Base-by-base conservation (phyloP, 2,329 filamentous ascomycete genomes). In the Colletotrichum cereale region DNA sequence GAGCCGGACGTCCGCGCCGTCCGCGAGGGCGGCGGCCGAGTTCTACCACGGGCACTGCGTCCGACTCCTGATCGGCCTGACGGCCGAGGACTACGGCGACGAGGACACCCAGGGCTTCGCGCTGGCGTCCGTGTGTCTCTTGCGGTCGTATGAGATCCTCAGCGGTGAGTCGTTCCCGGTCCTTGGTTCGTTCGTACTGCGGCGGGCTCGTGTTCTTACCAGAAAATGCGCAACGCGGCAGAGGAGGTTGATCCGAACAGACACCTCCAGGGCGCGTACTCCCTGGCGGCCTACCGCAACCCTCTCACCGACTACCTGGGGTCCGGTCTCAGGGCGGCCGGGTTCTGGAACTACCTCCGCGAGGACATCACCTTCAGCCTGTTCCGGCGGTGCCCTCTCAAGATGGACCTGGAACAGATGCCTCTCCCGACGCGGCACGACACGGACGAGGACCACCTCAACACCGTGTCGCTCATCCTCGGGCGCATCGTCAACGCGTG, bases 281-380 rank as follows among this genome's bases (percentile, higher is more conserved):
- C 84, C 0, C 77, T 86, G n/a, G 79, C 81, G 1, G 81, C 80
- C 1, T 75, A 78, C 5, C 75, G 77, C 10, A 75, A 42, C 64
- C 66, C 76, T 1, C 67, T 75, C 8, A 71, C 76, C 0, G 77
- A 75, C 3, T 72, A 76, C 0, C 50, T 75, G 1, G 74, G 75
- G 0, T 69, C 76, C 3, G 78, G 78, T 0, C 74, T 87, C 0
- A 72, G 81, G 2, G 78, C 78, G 4, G 82, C 84, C 1, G 85
- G 85, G 0, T 84, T 85, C 66, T 87, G 85, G 85, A 87, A 87
- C 70, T 86, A 86, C 64, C 79, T 87, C 0, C 81, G 85, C 1
- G 85, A 87, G 74, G 85, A 87, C 47, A 86, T 87, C n/a, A 87
- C 86, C 0, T 85, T 86, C n/a, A 84, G 84, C n/a, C 74, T 87